These are phyloP conservation scores for Rubroboletus satanas DNA, from an alignment of 768 basidiomycete genomes.

Conservation along the genomic window DNA sequence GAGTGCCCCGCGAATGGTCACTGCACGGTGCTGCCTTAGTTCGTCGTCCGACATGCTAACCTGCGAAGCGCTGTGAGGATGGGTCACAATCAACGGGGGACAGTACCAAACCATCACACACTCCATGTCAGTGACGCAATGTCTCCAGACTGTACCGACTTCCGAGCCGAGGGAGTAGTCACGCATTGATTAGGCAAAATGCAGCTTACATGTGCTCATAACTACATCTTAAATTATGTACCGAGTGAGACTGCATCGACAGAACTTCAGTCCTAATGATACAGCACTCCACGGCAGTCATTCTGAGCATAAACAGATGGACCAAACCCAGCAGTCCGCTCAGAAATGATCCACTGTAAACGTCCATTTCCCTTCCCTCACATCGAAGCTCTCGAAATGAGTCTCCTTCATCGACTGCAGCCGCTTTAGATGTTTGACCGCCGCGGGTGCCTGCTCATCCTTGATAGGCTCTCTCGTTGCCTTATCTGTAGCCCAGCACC, in stretches of 20 bases:
- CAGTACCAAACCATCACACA: background rate
- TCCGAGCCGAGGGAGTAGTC: background rate
- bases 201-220: conserved; percentile 2
- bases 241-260: background rate
- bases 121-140: background rate
- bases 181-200: conserved; percentile 13
- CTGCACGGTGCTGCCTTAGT: conserved; percentile 48
- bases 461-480: conserved; percentile 87
- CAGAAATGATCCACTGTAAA: conserved; percentile 94
- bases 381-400: conserved; percentile 76
- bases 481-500: conserved; percentile 90
- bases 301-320: background rate
- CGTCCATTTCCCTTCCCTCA: conserved; percentile 82
- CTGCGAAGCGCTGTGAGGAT: conserved; percentile 7
- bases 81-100: background rate
- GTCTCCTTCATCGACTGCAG: conserved; percentile 85
- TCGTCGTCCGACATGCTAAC: conserved; percentile 36
- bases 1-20: conserved; percentile 56
- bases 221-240: conserved; percentile 17
- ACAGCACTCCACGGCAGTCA: background rate
- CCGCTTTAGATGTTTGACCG: conserved; percentile 72
- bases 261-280: conserved; percentile 7
- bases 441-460: conserved; percentile 66
- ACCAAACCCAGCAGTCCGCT: conserved; percentile 15
- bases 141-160: background rate